Evolutionary conservation across 352 stramenopile genomes (phyloP).

Genomic region (Phytopythium vexans): DNA sequence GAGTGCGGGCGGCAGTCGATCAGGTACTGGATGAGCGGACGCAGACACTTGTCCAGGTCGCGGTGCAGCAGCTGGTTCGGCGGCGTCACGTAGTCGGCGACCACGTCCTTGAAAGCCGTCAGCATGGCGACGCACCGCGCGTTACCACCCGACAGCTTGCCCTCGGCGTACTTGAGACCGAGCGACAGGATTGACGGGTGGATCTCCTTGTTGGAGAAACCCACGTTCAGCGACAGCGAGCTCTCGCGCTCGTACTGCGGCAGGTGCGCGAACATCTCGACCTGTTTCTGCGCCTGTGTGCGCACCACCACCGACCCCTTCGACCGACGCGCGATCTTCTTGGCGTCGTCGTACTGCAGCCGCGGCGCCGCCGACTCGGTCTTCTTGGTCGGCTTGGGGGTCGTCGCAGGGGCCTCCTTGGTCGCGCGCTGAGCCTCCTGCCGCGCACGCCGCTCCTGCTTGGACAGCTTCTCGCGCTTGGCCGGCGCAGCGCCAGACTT

Average conservation of each 20-base stretch:
- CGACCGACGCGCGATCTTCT: conserved; percentile 72
- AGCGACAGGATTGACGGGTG: conserved; percentile 90
- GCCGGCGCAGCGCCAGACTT: conserved; percentile 27
- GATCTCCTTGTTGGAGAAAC: conserved; percentile 74
- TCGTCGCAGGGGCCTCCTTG: conserved; percentile 42
- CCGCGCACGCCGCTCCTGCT: conserved; percentile 89
- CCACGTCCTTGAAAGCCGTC: conserved; percentile 87
- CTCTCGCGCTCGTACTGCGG: conserved; percentile 82
- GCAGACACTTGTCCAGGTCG: conserved; percentile 88
- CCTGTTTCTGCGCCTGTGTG: conserved; percentile 78
- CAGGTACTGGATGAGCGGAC: conserved; percentile 93
- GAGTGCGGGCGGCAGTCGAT: conserved; percentile 92
- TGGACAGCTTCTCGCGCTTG: conserved; percentile 86
- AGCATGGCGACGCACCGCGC: conserved; percentile 93
- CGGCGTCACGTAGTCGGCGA: conserved; percentile 88
- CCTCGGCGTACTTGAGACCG: conserved; percentile 90
- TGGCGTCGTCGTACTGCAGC: conserved; percentile 78
- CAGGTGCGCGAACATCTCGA: conserved; percentile 82
- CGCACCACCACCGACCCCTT: conserved; percentile 67
- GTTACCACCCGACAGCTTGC: conserved; percentile 89
- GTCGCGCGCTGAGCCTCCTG: conserved; percentile 89
- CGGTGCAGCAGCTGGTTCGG: conserved; percentile 75
- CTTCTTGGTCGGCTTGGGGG: conserved; percentile 39
- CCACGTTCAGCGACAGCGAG: conserved; percentile 68
- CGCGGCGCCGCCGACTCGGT: conserved; percentile 17